Base-by-base conservation (phyloP, 202 grass and related monocot genomes). In the Carex sylvatica region DNA sequence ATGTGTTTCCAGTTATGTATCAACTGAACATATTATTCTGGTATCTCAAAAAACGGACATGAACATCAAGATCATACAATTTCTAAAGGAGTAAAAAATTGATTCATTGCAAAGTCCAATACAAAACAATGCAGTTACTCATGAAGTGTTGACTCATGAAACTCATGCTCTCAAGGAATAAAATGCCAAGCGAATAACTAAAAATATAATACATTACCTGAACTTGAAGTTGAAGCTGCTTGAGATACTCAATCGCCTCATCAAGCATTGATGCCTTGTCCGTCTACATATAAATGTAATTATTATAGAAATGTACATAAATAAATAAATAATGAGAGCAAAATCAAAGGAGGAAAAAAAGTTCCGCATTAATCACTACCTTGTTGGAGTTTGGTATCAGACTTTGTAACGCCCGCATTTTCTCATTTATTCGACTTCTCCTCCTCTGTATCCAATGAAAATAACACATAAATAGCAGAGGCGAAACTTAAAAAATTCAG, bases 181-280 rank as follows among this genome's bases (percentile, higher is more conserved):
- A 14, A 14, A 5, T 18, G 26, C 9, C 70, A 16, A 47, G 78
- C 22, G 23, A 26, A 26, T 9, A 81, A 63, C 60, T 40, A 67
- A 81, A 51, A 65, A 81, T 13, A 55, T 76, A 28, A 72, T 87
- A 47, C 44, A 47, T 89, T 47, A 93, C 95, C 95, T 98, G 92
- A 49, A 98, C 95, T 85, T 99, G 96, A 36, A 98, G 88, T 88
- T 98, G 96, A 52, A 99, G 88, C 31, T 99, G 96, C 80, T 99
- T 99, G 61, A 99, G 93, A 81, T 99, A 99, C 65, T 99, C 96
- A 5, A 99, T 99, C 40, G 96, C 96, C 33, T 99, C 96, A 56
- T 99, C 96, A 23, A 99, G 96, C 92, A 99, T 93, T 74, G 96
- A 99, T 40, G 93, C 96, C 87, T 95, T 99, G 86, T 99, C 93